A percentile compares a stretch with the other conserved stretches of the same genome.
phyloP scores from a whole-genome alignment of 495 filamentous ascomycete species.

The Neurospora sp. region DNA sequence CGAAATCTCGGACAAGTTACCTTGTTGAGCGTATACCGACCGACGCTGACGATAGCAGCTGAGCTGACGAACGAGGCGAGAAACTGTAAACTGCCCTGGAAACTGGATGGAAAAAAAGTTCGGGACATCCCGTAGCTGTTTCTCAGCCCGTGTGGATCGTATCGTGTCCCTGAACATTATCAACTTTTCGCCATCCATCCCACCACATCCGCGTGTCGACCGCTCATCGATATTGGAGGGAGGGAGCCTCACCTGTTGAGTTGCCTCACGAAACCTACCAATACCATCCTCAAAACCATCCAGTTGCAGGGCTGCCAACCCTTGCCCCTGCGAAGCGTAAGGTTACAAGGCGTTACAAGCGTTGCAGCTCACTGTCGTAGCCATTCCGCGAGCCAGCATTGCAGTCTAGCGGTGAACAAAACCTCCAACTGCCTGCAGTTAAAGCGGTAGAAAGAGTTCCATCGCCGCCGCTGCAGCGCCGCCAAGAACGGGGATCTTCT shows the following conservation, averaged over 20 bases:
- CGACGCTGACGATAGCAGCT: not conserved
- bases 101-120: not conserved
- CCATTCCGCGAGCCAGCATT: not conserved
- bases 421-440: not conserved
- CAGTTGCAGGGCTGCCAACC: not conserved
- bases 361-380: not conserved
- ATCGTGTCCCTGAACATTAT: not conserved
- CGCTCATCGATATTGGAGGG: not conserved
- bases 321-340: not conserved
- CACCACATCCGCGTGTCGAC: not conserved
- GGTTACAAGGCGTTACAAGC: not conserved
- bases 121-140: not conserved
- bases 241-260: not conserved
- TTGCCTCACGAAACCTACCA: not conserved
- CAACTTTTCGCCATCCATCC: not conserved
- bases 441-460: too few relatives aligned
- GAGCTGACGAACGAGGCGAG: not conserved
- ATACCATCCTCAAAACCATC: not conserved
- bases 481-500: not conserved
- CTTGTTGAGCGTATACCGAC: not conserved
- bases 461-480: not conserved
- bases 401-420: not conserved
- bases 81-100: not conserved
- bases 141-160: not conserved
- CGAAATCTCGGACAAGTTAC: not conserved